These are phyloP conservation scores for Urtica urens DNA, from an alignment of 306 rosid species.

Conservation along the genomic window DNA sequence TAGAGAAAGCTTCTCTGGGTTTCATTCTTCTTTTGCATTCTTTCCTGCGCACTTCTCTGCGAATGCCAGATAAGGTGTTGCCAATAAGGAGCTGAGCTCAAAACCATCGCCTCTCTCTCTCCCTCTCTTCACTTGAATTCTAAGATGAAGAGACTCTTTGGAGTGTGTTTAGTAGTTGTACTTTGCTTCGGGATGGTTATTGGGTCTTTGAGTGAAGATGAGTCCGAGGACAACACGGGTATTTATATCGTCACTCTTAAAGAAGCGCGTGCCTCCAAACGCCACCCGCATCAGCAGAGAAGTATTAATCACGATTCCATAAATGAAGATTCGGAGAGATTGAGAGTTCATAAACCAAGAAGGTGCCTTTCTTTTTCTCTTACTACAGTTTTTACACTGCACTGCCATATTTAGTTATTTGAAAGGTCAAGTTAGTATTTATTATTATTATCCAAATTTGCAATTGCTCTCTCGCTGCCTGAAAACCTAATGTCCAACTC, in stretches of 20 bases:
- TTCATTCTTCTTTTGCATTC: conserved; percentile 6
- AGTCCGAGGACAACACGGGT: conserved; percentile 35
- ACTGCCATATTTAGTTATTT: background rate
- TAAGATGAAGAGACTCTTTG: conserved; percentile 36
- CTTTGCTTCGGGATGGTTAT: conserved; percentile 32
- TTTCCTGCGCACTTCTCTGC: conserved; percentile 3
- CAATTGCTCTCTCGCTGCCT: too few species aligned
- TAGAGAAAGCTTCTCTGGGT: conserved; percentile 16
- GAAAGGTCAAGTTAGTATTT: conserved; percentile 8
- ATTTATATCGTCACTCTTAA: conserved; percentile 75
- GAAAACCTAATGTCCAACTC: too few species aligned
- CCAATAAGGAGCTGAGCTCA: conserved; percentile 13
- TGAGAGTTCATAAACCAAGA: conserved; percentile 54
- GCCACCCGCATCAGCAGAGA: conserved; percentile 41
- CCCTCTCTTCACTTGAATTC: conserved; percentile 12
- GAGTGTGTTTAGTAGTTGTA: conserved; percentile 28
- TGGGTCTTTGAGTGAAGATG: conserved; percentile 39
- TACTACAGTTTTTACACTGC: too few species aligned
- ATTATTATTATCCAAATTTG: too few species aligned
- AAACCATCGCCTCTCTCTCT: too few species aligned
- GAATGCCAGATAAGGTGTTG: conserved; percentile 29
- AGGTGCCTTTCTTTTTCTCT: conserved; percentile 29
- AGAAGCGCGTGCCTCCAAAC: conserved; percentile 51
- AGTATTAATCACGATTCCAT: conserved; percentile 24
- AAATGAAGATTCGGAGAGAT: conserved; percentile 33